Evolutionary conservation across 805 yeast genomes (phyloP), one percentile per base, ranked within the genome.

Genomic region (Candida caryicola): DNA sequence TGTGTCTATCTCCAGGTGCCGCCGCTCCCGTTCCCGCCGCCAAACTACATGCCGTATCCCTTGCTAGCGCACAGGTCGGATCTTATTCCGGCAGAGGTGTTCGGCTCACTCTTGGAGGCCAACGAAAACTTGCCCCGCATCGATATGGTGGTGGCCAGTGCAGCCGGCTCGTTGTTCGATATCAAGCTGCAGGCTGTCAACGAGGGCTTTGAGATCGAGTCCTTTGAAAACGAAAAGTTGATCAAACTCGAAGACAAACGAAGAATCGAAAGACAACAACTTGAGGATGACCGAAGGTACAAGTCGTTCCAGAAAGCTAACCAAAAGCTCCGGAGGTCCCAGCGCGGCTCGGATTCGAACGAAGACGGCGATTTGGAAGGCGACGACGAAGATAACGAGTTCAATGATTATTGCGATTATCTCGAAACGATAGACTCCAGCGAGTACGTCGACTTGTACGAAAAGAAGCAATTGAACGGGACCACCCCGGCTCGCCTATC

Each of bases 141-240:
- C 10, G 73, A 69, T 38, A 69, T 69, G 74, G 71, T 67, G 12
- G 56, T 66, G 5, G 74, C 74, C 12, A 64, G 71, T 45, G 74
- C 74, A 6, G 73, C 74, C 0, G 73, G 73, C 5, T 61, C 72
- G 18, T 56, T 69, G 27, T 55, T 49, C 41, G 74, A 69, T 29
- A 49, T 69, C 39, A 55, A 50, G 31, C 29, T 43, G 4, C 69
- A 62, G 36, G 71, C 73, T 1, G 34, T 31, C 4, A 47, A 54
- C 14, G 71, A 64, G 40, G 62, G 64, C 2, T 63, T 67, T 31
- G 47, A 57, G 4, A 43, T 54, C 7, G 39, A 47, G 12, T 47
- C 44, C 14, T 47, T 45, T 23, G 59, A 52, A 17, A 36, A 34
- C 12, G 25, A 31, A 14, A 8, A 39, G 29, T 28, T 33, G 23